Evolutionary conservation across 2,329 filamentous ascomycete genomes (phyloP), one percentile per base, ranked within the genome.

Genomic region (Penicillium sp.): DNA sequence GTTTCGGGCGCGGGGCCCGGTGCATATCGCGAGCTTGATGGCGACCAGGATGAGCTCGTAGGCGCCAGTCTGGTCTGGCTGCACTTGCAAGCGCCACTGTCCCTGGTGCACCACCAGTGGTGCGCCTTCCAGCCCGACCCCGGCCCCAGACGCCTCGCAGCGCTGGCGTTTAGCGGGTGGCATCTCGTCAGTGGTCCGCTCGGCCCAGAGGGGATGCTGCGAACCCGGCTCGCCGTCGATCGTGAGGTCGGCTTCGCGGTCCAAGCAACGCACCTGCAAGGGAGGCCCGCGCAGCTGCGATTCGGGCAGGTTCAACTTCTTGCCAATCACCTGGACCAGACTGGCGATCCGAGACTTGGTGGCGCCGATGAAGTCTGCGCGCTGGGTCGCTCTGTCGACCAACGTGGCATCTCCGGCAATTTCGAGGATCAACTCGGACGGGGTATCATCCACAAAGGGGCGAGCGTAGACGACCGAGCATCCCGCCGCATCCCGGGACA

Each of bases 281-380:
- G 79, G 43, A 75, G 79, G 29, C 72, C 72, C 5, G 77, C 76
- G 8, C 78, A 84, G 79, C 15, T 73, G 67, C 7, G 69, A 72
- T 10, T 70, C 65, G 0, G 84, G 80, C 4, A 89, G 64, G 47
- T 83, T 85, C 51, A 93, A 77, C 62, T 91, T 94, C 21, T 83
- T 83, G 2, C 85, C 80, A n/a, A 95, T 76, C 7, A 94, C 83
- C 53, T 87, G 83, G 50, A 94, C 80, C 4, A 96, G 71, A 39
- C 81, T 83, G 0, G 80, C 76, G 13, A 96, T 74, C 36, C 87
- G 78, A 8, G 79, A 75, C 50, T 84, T 84, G 4, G 82, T 79
- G 32, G 85, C 77, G 10, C 80, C 79, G 52, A 86, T 79, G 67
- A 96, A 94, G 48, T 86, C 81, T 2, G 81, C 83, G 2, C 80